Base-by-base conservation (phyloP, 2,329 filamentous ascomycete species). In the Saccharata proteae region DNA sequence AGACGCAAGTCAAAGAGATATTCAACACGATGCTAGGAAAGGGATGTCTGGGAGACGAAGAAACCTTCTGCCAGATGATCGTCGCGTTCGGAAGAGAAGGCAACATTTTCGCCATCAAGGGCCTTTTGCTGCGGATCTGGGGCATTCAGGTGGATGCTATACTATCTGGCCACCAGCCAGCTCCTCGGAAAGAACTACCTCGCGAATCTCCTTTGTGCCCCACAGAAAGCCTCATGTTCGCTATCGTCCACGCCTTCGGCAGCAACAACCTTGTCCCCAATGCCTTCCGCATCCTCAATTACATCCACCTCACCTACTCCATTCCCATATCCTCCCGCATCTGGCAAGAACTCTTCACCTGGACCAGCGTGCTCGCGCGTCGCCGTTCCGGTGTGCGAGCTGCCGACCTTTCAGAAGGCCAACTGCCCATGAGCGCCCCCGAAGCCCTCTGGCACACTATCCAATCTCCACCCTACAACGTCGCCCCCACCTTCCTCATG, bases 181-280 rank as follows among this genome's bases (percentile, higher is more conserved):
- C 51, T 9, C 46, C 48, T 1, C 50, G 59, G n/a, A 58, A 47
- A 17, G 43, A 46, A 2, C 64, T 70, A 25, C 47, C 58, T 1
- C 44, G 42, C 1, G 58, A 62, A 16, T 76, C 70, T 1, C 65
- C 70, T 6, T 51, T 78, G 18, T 58, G 62, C 30, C 81, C 82
- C 2, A 72, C 69, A 1, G 39, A 50, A 6, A 57, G 60, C 2
- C 60, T 86, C 1, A 61, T 88, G 14, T 61, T 70, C 33, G 68
- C 76, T 6, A 57, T 86, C n/a, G 76, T 77, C 5, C 74, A 83
- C 46, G 61, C 65, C 1, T 80, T 77, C 39, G 70, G 77, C n/a
- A 66, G 64, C 38, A 81, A 77, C 51, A 74, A 69, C 28, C 64
- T 77, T 33, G 61, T 84, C 4, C 48, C 62, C 1, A 59, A 64